Conservation (phyloP, 2,329 filamentous ascomycete species). For the Ophiognomonia clavigignenti-juglandacearum region DNA sequence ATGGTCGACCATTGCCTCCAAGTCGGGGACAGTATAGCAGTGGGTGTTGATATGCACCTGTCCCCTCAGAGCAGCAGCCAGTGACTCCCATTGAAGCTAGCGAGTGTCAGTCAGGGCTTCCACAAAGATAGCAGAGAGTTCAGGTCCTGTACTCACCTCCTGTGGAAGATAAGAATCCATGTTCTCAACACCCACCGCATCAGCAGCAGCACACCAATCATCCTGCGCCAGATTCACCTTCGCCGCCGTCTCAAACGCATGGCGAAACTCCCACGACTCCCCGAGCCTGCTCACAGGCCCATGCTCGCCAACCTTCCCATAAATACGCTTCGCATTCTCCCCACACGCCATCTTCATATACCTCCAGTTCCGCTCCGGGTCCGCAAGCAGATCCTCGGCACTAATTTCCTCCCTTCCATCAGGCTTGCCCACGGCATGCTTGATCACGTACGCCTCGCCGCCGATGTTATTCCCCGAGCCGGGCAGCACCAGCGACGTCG, state of each 20-base stretch:
- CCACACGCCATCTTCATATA: slow-evolving; percentile 77
- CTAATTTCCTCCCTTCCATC: slow-evolving; percentile 61
- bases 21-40: slow-evolving; percentile 65
- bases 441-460: slow-evolving; percentile 65
- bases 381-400: slow-evolving; percentile 58
- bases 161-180: slow-evolving; percentile 56
- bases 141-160: no score
- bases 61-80: slow-evolving; percentile 58
- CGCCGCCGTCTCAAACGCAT: slow-evolving; percentile 60
- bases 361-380: slow-evolving; percentile 60
- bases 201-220: slow-evolving; percentile 61
- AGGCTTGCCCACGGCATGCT: slow-evolving; percentile 57
- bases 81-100: slow-evolving; percentile 60
- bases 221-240: slow-evolving; percentile 55
- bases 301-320: slow-evolving; percentile 48
- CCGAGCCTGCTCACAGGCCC: slow-evolving; percentile 59
- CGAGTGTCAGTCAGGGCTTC: no score
- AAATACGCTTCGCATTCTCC: slow-evolving; percentile 62
- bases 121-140: no score
- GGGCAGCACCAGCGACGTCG: slow-evolving; percentile 61
- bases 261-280: slow-evolving; percentile 65
- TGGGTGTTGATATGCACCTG: slow-evolving; percentile 68
- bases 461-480: slow-evolving; percentile 71
- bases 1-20: slow-evolving; percentile 42
- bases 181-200: slow-evolving; percentile 41